These are phyloP conservation scores for Eucalyptus urophylla DNA, from an alignment of 345 rosid genomes.

Conservation along the genomic window DNA sequence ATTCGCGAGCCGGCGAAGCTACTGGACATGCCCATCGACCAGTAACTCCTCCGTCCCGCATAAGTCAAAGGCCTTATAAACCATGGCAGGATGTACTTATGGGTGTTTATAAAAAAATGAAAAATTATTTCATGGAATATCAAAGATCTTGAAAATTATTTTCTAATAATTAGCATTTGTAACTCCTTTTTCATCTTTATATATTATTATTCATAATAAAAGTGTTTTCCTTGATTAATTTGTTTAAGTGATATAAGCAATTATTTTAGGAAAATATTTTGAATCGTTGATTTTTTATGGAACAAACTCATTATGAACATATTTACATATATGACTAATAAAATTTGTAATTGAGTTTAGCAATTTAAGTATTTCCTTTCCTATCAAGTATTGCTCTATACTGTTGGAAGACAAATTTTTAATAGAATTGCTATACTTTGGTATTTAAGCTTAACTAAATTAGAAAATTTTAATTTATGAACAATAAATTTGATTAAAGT, in stretches of 20 bases:
- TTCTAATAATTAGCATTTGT: background rate
- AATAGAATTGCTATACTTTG: background rate
- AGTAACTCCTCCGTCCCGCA: background rate
- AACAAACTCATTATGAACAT: background rate
- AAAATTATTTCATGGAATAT: background rate
- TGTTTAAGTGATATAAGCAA: background rate
- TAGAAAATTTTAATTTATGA: background rate
- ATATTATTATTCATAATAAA: background rate
- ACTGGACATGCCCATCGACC: background rate
- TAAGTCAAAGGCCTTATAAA: background rate
- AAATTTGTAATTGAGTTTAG: background rate
- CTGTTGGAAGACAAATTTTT: background rate
- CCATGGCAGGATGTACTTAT: background rate
- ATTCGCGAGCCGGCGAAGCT: background rate
- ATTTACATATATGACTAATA: background rate
- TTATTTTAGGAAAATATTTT: background rate
- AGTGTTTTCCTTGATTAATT: background rate
- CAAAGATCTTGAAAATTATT: background rate
- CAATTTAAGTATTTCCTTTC: background rate
- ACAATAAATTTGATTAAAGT: background rate
- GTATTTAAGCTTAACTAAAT: background rate
- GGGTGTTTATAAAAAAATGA: background rate
- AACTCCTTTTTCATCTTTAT: background rate
- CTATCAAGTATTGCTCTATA: background rate
- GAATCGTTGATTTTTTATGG: background rate